Conservation (phyloP, 805 yeast species). For the Geotrichum ghanense region DNA sequence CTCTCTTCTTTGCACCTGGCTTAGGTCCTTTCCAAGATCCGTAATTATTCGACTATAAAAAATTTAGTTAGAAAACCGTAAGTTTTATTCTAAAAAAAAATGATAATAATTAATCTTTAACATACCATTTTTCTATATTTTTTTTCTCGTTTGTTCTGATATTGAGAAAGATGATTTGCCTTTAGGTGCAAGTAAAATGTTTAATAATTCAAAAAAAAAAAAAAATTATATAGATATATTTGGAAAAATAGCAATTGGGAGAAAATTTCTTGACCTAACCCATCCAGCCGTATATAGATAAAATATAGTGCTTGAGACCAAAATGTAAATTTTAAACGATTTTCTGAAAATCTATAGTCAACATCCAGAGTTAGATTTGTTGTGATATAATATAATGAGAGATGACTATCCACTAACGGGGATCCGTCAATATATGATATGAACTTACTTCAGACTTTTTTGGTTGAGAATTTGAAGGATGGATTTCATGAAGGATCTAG, state of each 20-base stretch:
- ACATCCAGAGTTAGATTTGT: no score
- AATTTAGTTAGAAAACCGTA: neutral
- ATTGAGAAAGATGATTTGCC: no score
- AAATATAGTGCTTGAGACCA: no score
- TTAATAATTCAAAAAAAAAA: no score
- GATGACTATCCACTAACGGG: no score
- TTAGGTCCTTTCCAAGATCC: slow-evolving; percentile 79
- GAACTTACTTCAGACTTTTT: neutral
- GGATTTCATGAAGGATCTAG: no score
- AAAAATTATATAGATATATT: neutral
- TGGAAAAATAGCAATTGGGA: neutral
- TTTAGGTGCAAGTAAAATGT: no score
- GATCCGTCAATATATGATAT: neutral
- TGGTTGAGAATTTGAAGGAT: no score
- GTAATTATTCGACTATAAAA: neutral
- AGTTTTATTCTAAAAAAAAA: neutral
- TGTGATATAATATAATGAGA: no score
- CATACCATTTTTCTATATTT: neutral
- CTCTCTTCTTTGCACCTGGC: slow-evolving; percentile 72
- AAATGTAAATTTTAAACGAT: no score
- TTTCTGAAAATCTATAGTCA: no score
- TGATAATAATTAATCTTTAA: neutral
- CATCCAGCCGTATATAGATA: neutral
- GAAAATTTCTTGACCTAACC: neutral
- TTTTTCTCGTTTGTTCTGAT: neutral